These are phyloP conservation scores for Sporothrix humicola DNA, from an alignment of 2,329 filamentous ascomycete species.

Conservation along the genomic window DNA sequence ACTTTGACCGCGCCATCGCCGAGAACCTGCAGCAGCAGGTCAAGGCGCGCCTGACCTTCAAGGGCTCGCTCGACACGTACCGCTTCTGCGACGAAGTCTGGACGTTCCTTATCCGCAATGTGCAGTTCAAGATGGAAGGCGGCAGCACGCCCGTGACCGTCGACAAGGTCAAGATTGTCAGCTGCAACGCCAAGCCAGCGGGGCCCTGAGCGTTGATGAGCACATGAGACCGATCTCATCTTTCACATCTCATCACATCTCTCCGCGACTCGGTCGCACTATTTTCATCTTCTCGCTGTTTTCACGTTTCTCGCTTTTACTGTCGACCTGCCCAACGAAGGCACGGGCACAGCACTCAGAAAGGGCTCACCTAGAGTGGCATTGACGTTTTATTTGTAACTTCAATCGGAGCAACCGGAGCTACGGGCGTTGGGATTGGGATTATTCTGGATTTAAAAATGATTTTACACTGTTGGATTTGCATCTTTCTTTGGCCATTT, in stretches of 20 bases:
- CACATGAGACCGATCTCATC: background rate
- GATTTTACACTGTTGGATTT: too few relatives aligned
- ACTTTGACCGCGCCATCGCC: constrained; percentile 93
- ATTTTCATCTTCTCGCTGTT: background rate
- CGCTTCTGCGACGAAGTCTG: constrained; percentile 99
- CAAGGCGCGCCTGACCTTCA: constrained; percentile 89
- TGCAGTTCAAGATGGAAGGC: constrained; percentile 97
- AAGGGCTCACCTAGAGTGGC: background rate
- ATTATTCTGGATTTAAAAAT: background rate
- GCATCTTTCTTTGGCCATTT: too few relatives aligned
- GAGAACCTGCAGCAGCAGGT: constrained; percentile 92
- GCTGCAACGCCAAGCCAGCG: constrained; percentile 82
- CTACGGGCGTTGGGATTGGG: constrained; percentile 3
- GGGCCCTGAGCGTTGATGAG: constrained; percentile 1
- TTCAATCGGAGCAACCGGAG: background rate
- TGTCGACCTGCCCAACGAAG: background rate
- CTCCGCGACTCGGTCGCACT: background rate
- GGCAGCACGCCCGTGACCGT: constrained; percentile 73
- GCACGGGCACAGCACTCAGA: background rate
- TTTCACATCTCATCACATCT: background rate
- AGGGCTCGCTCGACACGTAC: constrained; percentile 98
- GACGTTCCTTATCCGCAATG: constrained; percentile 99
- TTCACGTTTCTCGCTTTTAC: background rate
- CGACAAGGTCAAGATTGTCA: constrained; percentile 95
- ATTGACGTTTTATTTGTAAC: background rate